phyloP scores from a whole-genome alignment of 345 rosid species.

The Eucalyptus erythrocorys region DNA sequence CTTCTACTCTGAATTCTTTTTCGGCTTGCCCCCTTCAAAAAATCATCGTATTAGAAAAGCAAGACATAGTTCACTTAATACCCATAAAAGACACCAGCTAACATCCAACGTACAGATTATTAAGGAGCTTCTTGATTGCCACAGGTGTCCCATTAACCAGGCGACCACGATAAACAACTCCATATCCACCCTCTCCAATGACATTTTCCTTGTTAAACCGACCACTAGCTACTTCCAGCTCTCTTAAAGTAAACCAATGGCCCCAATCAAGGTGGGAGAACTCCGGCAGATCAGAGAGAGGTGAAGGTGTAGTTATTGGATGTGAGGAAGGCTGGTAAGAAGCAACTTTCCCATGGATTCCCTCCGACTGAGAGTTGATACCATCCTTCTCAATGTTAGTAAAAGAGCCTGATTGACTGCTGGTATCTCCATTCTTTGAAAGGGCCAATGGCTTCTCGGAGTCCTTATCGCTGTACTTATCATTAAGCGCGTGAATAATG shows the following conservation, averaged over 20 bases:
- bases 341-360: conserved; percentile 22
- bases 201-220: conserved; percentile 71
- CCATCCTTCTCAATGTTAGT: conserved; percentile 31
- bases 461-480: conserved; percentile 45
- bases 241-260: conserved; percentile 96
- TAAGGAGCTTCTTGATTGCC: conserved; percentile 93
- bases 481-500: conserved; percentile 22
- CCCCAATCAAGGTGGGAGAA: conserved; percentile 95
- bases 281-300: conserved; percentile 76
- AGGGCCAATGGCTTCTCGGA: conserved; percentile 43
- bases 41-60: not conserved
- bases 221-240: conserved; percentile 71
- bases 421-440: conserved; percentile 43
- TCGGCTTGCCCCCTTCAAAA: conserved; percentile 81
- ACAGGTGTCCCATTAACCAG: conserved; percentile 64
- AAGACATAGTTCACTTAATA: not conserved
- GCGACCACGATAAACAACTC: conserved; percentile 80
- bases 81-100: not conserved
- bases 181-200: conserved; percentile 97
- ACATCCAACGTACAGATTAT: conserved; percentile 63
- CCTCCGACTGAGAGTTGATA: conserved; percentile 37
- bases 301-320: conserved; percentile 59
- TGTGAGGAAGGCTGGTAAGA: conserved; percentile 28
- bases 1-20: conserved; percentile 94
- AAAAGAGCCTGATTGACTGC: conserved; percentile 47